phyloP scores from a whole-genome alignment of 2,329 filamentous ascomycete species.

The Colletotrichum cuscutae region DNA sequence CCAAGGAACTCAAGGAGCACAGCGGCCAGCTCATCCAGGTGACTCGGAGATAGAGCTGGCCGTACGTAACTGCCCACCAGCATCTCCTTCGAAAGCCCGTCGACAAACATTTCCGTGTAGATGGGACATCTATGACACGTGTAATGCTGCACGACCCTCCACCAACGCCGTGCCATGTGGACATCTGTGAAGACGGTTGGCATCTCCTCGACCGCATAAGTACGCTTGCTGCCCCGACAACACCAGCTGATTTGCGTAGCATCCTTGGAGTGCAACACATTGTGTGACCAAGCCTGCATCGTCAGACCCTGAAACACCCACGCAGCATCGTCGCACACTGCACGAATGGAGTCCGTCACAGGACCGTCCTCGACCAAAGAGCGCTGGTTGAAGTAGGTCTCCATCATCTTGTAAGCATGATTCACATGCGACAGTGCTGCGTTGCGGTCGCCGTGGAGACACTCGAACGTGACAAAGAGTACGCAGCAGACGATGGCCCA shows the following conservation, averaged over 20 bases:
- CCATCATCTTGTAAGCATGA: conserved; percentile 42
- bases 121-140: conserved; percentile 50
- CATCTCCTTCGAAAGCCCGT: conserved; percentile 40
- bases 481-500: conserved; percentile 52
- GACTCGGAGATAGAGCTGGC: conserved; percentile 43
- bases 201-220: conserved; percentile 47
- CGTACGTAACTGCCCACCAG: conserved; percentile 43
- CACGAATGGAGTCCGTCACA: conserved; percentile 16
- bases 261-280: conserved; percentile 11
- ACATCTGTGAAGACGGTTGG: conserved; percentile 43
- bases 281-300: conserved; percentile 30
- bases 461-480: conserved; percentile 53
- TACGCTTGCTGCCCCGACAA: conserved; percentile 38
- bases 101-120: conserved; percentile 38
- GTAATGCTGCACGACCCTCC: conserved; percentile 49
- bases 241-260: conserved; percentile 21
- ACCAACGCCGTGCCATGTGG: conserved; percentile 49
- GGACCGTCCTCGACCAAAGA: neutral
- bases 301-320: conserved; percentile 32
- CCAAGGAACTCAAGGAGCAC: conserved; percentile 49
- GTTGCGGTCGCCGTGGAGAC: conserved; percentile 51
- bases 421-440: conserved; percentile 52
- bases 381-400: conserved; percentile 12
- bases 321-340: conserved; percentile 25
- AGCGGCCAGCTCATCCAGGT: conserved; percentile 41